Conservation (phyloP, 2,329 filamentous ascomycete genomes). For the Pyricularia sp. region DNA sequence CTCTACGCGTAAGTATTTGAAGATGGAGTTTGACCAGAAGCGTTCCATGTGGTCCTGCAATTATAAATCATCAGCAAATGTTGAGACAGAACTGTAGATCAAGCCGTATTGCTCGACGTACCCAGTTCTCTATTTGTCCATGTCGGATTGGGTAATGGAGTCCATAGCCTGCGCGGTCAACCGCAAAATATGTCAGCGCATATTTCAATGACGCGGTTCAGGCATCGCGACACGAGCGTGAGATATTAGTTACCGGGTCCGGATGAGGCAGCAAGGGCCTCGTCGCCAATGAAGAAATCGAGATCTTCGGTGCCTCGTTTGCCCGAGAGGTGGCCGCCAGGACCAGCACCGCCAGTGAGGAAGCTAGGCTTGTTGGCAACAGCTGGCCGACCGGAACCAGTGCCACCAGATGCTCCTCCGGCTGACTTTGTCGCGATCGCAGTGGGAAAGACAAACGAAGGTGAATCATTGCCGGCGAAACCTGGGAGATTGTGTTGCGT, state of each 20-base stretch:
- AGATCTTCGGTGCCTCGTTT: constrained; percentile 96
- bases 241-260: constrained; percentile 52
- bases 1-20: constrained; percentile 97
- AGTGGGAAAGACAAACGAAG: constrained; percentile 97
- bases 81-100: constrained; percentile 4
- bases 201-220: background rate
- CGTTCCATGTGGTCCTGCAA: constrained; percentile 92
- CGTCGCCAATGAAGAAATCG: constrained; percentile 98
- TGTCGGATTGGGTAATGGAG: constrained; percentile 96
- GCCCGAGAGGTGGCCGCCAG: constrained; percentile 66
- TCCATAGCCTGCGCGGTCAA: constrained; percentile 56
- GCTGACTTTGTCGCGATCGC: constrained; percentile 89
- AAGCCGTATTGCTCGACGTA: constrained; percentile 25
- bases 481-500: constrained; percentile 36
- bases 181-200: background rate
- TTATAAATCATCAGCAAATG: constrained; percentile 12
- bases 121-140: constrained; percentile 98
- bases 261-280: constrained; percentile 70
- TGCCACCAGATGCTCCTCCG: constrained; percentile 55
- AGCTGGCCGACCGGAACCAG: constrained; percentile 76
- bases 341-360: constrained; percentile 78
- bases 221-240: background rate
- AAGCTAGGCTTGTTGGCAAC: constrained; percentile 94
- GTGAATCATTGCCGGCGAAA: constrained; percentile 98
- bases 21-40: constrained; percentile 99